phyloP scores from a whole-genome alignment of 2,329 filamentous ascomycete genomes.

The Alternaria burnsii region DNA sequence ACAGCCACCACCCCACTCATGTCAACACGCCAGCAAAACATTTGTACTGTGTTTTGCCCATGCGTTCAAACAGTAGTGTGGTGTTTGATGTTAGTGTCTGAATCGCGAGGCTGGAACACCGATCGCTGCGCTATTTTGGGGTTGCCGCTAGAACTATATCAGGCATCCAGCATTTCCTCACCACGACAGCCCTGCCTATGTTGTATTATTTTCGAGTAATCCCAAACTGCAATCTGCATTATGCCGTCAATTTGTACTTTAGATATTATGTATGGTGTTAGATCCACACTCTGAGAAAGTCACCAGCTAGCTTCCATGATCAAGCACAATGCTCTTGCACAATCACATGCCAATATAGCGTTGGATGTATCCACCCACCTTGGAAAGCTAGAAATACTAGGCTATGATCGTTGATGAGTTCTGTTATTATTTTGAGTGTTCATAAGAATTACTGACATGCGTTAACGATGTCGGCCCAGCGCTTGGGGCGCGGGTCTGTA shows the following conservation, averaged over 20 bases:
- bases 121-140: constrained; percentile 17
- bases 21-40: constrained; percentile 13
- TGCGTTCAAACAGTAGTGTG: constrained; percentile 17
- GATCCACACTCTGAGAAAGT: neutral
- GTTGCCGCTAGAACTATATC: constrained; percentile 6
- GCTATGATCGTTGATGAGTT: neutral
- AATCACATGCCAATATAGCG: neutral
- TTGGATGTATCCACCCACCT: neutral
- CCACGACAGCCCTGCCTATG: neutral
- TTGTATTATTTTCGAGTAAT: neutral
- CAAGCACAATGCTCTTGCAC: neutral
- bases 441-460: neutral
- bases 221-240: neutral
- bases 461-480: neutral
- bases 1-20: neutral
- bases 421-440: neutral
- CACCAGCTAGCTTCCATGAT: neutral
- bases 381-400: neutral
- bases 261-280: neutral
- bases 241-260: neutral
- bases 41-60: constrained; percentile 15
- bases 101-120: constrained; percentile 20
- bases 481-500: neutral
- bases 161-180: neutral
- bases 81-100: constrained; percentile 20